A percentile compares a stretch with the other conserved stretches of the same genome.
phyloP scores from a whole-genome alignment of 352 stramenopile species.

The Phytophthora multivora region DNA sequence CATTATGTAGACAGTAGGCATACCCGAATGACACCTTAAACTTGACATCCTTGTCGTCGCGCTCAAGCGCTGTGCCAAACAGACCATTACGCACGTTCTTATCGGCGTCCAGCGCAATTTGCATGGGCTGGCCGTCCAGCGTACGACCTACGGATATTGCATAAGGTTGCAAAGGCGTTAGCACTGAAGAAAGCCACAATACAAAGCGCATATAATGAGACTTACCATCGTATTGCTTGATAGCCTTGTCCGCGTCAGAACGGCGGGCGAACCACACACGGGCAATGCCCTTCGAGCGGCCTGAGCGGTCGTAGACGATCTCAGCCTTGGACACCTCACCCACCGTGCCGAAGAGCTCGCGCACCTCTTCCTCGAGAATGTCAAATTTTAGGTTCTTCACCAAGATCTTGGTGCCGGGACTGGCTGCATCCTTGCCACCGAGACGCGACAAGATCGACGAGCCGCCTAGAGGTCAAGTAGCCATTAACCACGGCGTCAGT shows the following conservation, averaged over 20 bases:
- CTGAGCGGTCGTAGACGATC: slow-evolving; percentile 84
- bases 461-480: slow-evolving; percentile 19
- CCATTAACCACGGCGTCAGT: slow-evolving; percentile 19
- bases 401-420: slow-evolving; percentile 69
- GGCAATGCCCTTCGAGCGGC: slow-evolving; percentile 80
- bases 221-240: slow-evolving; percentile 85
- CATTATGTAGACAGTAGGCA: background rate
- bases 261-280: slow-evolving; percentile 78
- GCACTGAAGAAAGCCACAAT: background rate
- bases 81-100: slow-evolving; percentile 80
- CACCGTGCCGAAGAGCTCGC: slow-evolving; percentile 80
- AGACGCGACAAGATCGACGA: slow-evolving; percentile 73
- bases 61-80: slow-evolving; percentile 72
- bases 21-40: slow-evolving; percentile 86
- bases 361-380: slow-evolving; percentile 82
- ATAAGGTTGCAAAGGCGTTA: background rate
- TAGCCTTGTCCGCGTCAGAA: slow-evolving; percentile 74
- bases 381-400: slow-evolving; percentile 88
- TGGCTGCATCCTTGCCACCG: slow-evolving; percentile 48
- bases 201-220: background rate
- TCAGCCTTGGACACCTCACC: slow-evolving; percentile 79
- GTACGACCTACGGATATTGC: slow-evolving; percentile 53
- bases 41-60: slow-evolving; percentile 68
- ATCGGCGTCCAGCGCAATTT: slow-evolving; percentile 70
- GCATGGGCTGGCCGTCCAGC: slow-evolving; percentile 76